These are phyloP conservation scores for Gossypium anomalum DNA, from an alignment of 345 rosid genomes.

Conservation along the genomic window DNA sequence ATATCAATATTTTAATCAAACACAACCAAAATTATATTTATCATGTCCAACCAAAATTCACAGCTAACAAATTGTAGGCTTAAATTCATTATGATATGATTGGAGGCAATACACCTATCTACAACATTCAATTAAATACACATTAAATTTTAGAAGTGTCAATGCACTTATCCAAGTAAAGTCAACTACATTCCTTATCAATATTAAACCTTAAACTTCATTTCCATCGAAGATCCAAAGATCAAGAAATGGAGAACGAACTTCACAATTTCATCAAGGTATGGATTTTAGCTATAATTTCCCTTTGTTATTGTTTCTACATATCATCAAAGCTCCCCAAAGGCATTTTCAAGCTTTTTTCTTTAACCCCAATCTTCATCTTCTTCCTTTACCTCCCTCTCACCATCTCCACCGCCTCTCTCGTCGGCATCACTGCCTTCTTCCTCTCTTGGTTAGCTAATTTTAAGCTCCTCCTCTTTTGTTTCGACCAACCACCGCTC, in stretches of 20 bases:
- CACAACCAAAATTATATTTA: too few relatives aligned
- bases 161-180: too few relatives aligned
- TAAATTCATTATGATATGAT: too few relatives aligned
- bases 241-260: conserved; percentile 15
- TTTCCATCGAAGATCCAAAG: not conserved
- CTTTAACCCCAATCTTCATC: conserved; percentile 43
- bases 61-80: too few relatives aligned
- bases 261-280: conserved; percentile 37
- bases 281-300: conserved; percentile 37
- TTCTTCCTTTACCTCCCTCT: conserved; percentile 54
- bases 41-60: too few relatives aligned
- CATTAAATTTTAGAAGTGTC: too few relatives aligned
- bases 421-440: conserved; percentile 33
- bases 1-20: too few relatives aligned
- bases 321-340: conserved; percentile 36
- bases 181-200: too few relatives aligned
- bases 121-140: too few relatives aligned
- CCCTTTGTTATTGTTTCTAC: conserved; percentile 36
- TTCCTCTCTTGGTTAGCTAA: conserved; percentile 56
- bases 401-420: conserved; percentile 31
- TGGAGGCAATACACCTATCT: too few relatives aligned
- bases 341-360: conserved; percentile 43
- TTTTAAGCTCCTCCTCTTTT: conserved; percentile 65
- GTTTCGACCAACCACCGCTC: conserved; percentile 56
- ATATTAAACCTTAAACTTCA: too few relatives aligned